A percentile compares a stretch with the other conserved stretches of the same genome.
phyloP scores from a whole-genome alignment of 805 yeast species.

The Brettanomyces sp. region DNA sequence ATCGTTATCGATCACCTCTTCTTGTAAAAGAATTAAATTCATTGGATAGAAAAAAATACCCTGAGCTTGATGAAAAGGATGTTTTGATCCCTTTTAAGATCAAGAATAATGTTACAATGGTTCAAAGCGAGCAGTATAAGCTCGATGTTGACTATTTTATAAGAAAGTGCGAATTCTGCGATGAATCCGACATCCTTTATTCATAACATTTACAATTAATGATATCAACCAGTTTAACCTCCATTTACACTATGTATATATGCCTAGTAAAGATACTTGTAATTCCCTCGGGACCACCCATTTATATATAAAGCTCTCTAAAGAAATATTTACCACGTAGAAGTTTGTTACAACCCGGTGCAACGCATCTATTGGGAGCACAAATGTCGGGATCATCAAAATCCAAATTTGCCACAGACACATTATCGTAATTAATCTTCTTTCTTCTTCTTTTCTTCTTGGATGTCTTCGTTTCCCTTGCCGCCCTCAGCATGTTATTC shows the following conservation, averaged over 20 bases:
- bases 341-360: slow-evolving; percentile 34
- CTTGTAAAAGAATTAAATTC: slow-evolving; percentile 6
- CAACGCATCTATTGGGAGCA: slow-evolving; percentile 56
- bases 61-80: slow-evolving; percentile 13
- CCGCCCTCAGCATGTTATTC: slow-evolving; percentile 42
- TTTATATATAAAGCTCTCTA: slow-evolving; percentile 40
- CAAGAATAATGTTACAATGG: slow-evolving; percentile 10
- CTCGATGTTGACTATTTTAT: slow-evolving; percentile 17
- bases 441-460: slow-evolving; percentile 14
- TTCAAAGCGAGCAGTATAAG: slow-evolving; percentile 15
- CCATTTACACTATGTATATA: background rate
- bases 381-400: slow-evolving; percentile 33
- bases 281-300: background rate
- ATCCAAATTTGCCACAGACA: slow-evolving; percentile 18
- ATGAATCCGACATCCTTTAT: background rate
- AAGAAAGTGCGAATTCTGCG: slow-evolving; percentile 14
- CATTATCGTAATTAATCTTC: slow-evolving; percentile 7
- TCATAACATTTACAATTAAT: background rate
- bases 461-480: slow-evolving; percentile 8
- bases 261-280: background rate
- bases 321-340: slow-evolving; percentile 42
- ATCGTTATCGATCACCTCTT: slow-evolving; percentile 14
- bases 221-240: background rate
- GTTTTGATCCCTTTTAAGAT: slow-evolving; percentile 11
- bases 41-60: slow-evolving; percentile 2